These are phyloP conservation scores for Eucalyptus globulus DNA, from an alignment of 345 rosid genomes.

Conservation along the genomic window DNA sequence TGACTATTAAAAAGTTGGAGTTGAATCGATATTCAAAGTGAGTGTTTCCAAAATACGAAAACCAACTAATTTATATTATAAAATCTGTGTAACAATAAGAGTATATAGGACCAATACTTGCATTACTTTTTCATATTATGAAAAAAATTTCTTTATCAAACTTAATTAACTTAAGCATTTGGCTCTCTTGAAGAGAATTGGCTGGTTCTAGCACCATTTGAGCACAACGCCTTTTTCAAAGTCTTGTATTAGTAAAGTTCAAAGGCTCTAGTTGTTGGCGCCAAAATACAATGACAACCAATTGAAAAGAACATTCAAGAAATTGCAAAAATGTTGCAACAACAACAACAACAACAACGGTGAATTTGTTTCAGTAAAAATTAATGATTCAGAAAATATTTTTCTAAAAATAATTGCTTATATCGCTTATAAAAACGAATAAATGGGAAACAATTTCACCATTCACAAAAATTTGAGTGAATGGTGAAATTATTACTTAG, in stretches of 20 bases:
- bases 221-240: neutral
- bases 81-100: neutral
- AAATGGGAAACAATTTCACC: neutral
- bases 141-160: neutral
- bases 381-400: accelerated
- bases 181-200: neutral
- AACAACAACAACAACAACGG: neutral
- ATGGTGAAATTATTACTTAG: no score
- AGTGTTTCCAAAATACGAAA: neutral
- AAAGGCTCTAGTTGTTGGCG: neutral
- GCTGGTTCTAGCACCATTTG: accelerated
- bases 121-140: neutral
- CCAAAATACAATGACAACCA: no score
- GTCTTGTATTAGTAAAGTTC: neutral
- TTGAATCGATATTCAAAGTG: neutral
- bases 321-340: neutral
- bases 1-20: neutral
- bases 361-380: neutral
- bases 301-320: no score
- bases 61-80: neutral
- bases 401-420: neutral
- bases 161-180: neutral
- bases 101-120: neutral
- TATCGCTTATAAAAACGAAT: neutral
- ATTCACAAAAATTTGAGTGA: neutral